A percentile compares a stretch with the other conserved stretches of the same genome.
Conservation (phyloP, 106 monocot species). For the Dendrobium catenatum region DNA sequence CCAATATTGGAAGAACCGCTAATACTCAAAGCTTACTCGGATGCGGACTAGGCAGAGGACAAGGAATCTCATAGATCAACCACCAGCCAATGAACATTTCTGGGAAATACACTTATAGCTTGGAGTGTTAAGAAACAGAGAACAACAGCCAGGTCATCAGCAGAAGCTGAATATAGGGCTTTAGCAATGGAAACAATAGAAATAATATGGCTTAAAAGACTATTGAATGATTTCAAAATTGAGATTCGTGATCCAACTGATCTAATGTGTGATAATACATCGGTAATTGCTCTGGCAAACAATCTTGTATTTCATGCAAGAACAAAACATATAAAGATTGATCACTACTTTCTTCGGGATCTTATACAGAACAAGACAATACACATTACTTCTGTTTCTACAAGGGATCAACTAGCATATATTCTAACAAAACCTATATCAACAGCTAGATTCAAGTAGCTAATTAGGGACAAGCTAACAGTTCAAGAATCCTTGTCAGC, state of each 20-base stretch:
- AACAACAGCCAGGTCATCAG: not conserved
- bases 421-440: not conserved
- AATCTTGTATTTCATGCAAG: constrained; percentile 7
- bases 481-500: no score
- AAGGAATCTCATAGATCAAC: not conserved
- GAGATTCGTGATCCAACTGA: not conserved
- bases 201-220: not conserved
- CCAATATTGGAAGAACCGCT: no score
- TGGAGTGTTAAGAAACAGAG: constrained; percentile 1
- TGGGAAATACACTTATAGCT: not conserved
- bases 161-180: not conserved
- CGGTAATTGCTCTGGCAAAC: not conserved
- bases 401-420: constrained; percentile 5
- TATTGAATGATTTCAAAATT: not conserved
- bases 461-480: no score
- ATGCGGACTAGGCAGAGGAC: not conserved
- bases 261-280: constrained; percentile 6
- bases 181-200: not conserved
- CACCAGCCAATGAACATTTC: not conserved
- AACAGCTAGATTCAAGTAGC: no score
- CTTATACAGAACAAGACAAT: not conserved
- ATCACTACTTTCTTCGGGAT: constrained; percentile 2
- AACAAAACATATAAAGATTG: constrained; percentile 5
- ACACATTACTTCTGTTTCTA: not conserved
- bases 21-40: not conserved